Evolutionary conservation across 2,329 filamentous ascomycete genomes (phyloP), one percentile per base, ranked within the genome.

Genomic region (Microthyrium microscopicum): DNA sequence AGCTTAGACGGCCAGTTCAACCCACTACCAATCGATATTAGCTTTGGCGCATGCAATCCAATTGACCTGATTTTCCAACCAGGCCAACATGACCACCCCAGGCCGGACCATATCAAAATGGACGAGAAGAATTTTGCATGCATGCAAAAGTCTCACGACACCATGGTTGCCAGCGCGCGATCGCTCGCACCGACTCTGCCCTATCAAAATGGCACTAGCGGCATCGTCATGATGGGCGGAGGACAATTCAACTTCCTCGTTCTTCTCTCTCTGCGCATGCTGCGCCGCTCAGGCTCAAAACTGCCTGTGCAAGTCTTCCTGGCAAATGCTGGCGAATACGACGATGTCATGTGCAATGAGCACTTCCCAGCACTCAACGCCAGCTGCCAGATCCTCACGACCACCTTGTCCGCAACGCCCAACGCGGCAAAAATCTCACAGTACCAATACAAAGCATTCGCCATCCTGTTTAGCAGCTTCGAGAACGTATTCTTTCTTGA

Each of bases 401-500:
- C 55, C n/a, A 46, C 43, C 20, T 46, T 9, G 27, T 8, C 8
- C 11, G 15, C 29, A 46, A 36, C 28, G 37, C 15, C 38, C 34
- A 2, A 40, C 33, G 4, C 8, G 21, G 2, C 24, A 39, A 6
- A 44, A 51, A 54, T 41, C 44, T 47, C 27, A 30, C n/a, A n/a
- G n/a, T 70, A 59, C 44, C 68, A 73, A 43, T 62, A 64, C 52
- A 72, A 73, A 46, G 56, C 64, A 24, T 62, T 71, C 40, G 56
- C 68, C 4, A 60, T 73, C 13, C 52, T 73, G 3, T 64, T 71
- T 40, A 70, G 68, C 1, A 64, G 66, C 4, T 73, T 71, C 41
- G 63, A 70, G 44, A 58, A 70, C 34, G 58, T 70, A 8, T 54
- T 73, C 13, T 70, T 68, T 48, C 60, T 73, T 44, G 69, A 73